Evolutionary conservation across 1,284 basidiomycete genomes (phyloP).

Genomic region (Tetrapyrgos nigripes): DNA sequence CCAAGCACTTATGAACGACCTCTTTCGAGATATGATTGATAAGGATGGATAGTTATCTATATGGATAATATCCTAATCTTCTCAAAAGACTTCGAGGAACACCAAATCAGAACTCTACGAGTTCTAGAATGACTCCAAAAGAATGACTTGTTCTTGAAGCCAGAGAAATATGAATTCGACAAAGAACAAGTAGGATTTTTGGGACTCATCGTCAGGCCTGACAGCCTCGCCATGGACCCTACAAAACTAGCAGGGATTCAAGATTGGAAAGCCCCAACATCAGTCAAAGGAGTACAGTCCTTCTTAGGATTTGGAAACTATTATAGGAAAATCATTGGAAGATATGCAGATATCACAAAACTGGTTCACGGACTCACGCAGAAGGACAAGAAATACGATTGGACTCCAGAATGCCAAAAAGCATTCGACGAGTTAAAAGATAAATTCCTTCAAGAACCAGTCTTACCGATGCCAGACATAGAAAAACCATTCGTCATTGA

Average conservation of each 20-base stretch:
- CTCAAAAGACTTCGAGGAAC: slow-evolving; percentile 20
- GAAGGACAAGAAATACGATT: slow-evolving; percentile 1
- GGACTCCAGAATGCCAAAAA: neutral
- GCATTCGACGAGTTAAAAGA: slow-evolving; percentile 1
- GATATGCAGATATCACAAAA: no score
- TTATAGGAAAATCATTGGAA: no score
- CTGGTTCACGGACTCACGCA: slow-evolving; percentile 29
- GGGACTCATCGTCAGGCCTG: slow-evolving; percentile 36
- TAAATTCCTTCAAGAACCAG: neutral
- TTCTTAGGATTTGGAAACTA: no score
- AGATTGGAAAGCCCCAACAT: no score
- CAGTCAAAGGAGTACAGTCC: no score
- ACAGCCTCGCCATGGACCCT: no score
- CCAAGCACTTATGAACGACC: no score
- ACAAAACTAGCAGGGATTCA: no score
- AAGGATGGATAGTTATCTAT: no score
- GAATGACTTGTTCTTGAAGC: slow-evolving; percentile 38
- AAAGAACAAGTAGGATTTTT: slow-evolving; percentile 42
- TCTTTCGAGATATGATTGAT: slow-evolving; percentile 17
- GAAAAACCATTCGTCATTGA: slow-evolving; percentile 1
- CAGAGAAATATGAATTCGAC: slow-evolving; percentile 47
- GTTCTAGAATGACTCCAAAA: slow-evolving; percentile 42
- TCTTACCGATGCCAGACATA: neutral
- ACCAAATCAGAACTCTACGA: slow-evolving; percentile 21
- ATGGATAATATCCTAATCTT: slow-evolving; percentile 37